Conservation (phyloP, 345 rosid genomes). For the Conringia planisiliqua region DNA sequence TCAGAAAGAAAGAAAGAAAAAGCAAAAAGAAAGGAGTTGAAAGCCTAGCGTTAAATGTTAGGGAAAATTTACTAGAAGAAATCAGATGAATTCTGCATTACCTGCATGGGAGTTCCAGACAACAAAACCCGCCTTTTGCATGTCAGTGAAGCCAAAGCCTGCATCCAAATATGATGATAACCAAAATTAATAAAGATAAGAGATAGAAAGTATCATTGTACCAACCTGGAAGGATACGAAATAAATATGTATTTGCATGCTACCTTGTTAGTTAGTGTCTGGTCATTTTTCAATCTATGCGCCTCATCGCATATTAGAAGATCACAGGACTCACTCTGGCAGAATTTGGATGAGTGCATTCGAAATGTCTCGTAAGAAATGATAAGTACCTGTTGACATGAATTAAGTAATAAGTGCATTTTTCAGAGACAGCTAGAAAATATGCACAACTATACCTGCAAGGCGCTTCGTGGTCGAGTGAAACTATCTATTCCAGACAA, state of each 20-base stretch:
- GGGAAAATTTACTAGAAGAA: neutral
- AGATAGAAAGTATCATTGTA: neutral
- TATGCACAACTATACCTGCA: slow-evolving; percentile 59
- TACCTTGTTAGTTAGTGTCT: slow-evolving; percentile 94
- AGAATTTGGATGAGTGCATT: slow-evolving; percentile 89
- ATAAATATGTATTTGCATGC: slow-evolving; percentile 24
- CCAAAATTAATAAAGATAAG: slow-evolving; percentile 4
- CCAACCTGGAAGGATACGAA: slow-evolving; percentile 5
- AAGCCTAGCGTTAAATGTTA: neutral
- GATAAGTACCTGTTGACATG: slow-evolving; percentile 66
- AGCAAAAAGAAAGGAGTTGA: neutral
- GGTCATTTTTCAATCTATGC: slow-evolving; percentile 92
- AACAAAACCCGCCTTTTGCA: slow-evolving; percentile 88
- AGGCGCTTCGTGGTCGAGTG: slow-evolving; percentile 51
- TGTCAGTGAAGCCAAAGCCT: slow-evolving; percentile 92
- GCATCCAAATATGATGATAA: slow-evolving; percentile 23
- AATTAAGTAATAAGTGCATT: slow-evolving; percentile 28
- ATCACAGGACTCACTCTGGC: slow-evolving; percentile 72
- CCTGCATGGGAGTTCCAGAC: slow-evolving; percentile 99
- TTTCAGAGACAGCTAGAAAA: slow-evolving; percentile 8
- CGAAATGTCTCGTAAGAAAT: slow-evolving; percentile 97
- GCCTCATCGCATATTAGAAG: slow-evolving; percentile 99
- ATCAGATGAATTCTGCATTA: slow-evolving; percentile 27
- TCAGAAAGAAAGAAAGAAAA: neutral
- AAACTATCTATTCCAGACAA: slow-evolving; percentile 83